A percentile compares a stretch with the other conserved stretches of the same genome.
Evolutionary conservation across 495 filamentous ascomycete species (phyloP).

Genomic region (Annulohypoxylon stygium): DNA sequence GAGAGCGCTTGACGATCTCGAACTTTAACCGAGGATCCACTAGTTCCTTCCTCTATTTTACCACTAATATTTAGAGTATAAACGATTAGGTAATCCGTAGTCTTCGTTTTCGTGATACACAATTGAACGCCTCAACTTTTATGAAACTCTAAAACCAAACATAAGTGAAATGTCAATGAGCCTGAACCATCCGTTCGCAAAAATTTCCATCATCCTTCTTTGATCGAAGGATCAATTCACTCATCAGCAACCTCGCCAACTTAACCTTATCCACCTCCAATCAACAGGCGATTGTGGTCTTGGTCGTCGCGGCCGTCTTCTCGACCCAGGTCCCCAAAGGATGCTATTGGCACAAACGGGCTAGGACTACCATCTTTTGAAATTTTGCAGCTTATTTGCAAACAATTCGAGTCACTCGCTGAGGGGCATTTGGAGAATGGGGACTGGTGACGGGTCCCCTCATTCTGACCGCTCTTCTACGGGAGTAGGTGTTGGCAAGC

Average conservation of each 20-base stretch:
- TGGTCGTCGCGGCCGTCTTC: conserved; percentile 33
- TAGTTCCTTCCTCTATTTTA: not conserved
- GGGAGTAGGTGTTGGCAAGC: not conserved
- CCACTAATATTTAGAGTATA: not conserved
- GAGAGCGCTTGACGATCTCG: not conserved
- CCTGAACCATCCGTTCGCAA: not conserved
- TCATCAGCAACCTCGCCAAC: not conserved
- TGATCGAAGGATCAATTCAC: not conserved
- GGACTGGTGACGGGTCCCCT: conserved; percentile 3
- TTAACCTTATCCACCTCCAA: conserved; percentile 11
- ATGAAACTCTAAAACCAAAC: not conserved
- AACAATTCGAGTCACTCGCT: conserved; percentile 1
- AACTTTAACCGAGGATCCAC: conserved; percentile 17
- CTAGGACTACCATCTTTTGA: conserved; percentile 9
- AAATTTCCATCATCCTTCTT: not conserved
- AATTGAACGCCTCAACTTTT: not conserved
- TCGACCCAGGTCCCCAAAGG: conserved; percentile 28
- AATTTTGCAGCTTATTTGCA: not conserved
- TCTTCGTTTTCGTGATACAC: not conserved
- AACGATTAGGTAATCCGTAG: not conserved
- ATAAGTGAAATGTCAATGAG: not conserved
- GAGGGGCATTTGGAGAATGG: not conserved
- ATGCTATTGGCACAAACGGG: conserved; percentile 15
- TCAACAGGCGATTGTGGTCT: conserved; percentile 26
- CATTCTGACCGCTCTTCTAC: conserved; percentile 20